These are phyloP conservation scores for Suhomyces coccinellae DNA, from an alignment of 1,139 yeast species.

Conservation along the genomic window DNA sequence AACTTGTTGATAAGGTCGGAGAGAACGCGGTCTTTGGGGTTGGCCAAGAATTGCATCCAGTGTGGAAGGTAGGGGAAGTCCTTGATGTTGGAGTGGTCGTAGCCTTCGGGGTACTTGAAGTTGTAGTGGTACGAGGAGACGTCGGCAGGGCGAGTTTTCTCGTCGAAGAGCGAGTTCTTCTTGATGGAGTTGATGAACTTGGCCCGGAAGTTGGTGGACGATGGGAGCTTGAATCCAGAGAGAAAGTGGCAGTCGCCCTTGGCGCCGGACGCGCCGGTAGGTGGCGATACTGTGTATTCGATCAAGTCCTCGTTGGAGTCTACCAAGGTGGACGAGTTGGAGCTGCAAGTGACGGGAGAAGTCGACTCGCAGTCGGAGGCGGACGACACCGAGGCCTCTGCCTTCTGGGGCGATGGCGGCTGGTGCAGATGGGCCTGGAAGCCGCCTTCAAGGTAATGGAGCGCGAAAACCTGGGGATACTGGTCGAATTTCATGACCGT, in stretches of 20 bases:
- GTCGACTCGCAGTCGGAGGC: constrained; percentile 1
- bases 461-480: constrained; percentile 24
- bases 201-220: constrained; percentile 22
- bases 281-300: constrained; percentile 11
- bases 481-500: constrained; percentile 42
- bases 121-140: constrained; percentile 10
- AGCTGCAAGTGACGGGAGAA: constrained; percentile 8
- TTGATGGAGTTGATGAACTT: constrained; percentile 26
- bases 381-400: background rate
- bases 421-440: constrained; percentile 19
- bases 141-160: background rate
- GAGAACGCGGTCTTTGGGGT: constrained; percentile 29
- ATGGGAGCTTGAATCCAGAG: constrained; percentile 26
- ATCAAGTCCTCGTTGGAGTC: constrained; percentile 12
- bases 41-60: constrained; percentile 46
- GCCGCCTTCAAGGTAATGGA: constrained; percentile 42
- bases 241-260: constrained; percentile 8
- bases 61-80: constrained; percentile 35
- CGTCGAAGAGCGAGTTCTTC: constrained; percentile 18
- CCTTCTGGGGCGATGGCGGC: constrained; percentile 5
- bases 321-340: constrained; percentile 5
- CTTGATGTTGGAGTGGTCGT: constrained; percentile 28
- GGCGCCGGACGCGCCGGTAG: background rate
- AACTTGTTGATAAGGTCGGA: constrained; percentile 40
- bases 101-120: constrained; percentile 17